Evolutionary conservation across 225 moss, liverwort and hornwort species (phyloP), one percentile per base, ranked within the genome.

Genomic region (Pseudoscleropodium purum): DNA sequence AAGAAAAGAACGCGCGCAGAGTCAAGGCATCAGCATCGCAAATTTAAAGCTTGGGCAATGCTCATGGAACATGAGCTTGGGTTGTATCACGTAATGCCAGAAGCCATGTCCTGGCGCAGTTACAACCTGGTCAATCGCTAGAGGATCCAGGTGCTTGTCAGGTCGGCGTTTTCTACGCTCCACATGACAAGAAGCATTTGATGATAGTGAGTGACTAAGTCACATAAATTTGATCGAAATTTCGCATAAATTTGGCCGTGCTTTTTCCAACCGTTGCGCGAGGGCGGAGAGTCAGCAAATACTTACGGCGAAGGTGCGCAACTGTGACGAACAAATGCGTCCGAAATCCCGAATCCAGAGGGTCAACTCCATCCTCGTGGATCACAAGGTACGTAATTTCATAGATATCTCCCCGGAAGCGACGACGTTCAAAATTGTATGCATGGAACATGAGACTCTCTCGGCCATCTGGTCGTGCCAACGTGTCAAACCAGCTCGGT

Each of bases 291-390:
- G 90, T 78, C 57, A 77, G 88, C 83, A 88, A 70, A 33, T 17
- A 57, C 56, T 80, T 80, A 43, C 75, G 10, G 31, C 69, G 87
- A 89, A 92, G 88, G 61, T 81, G 87, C 67, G 17, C 10, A 33
- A n/a, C 19, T 56, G 74, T 6, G 83, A 63, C 41, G 63, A 39
- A 39, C 86, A 9, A 72, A 66, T 60, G 43, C 57, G 36, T 82
- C 82, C 62, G 63, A 63, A 63, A 23, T 63, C 57, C 73, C 64
- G 34, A 33, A 57, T 83, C 18, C 30, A 3, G 73, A 51, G 88
- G 66, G 90, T 92, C 92, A 90, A 92, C 84, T 70, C 30, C 79
- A 11, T 61, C 84, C 67, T 59, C 92, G 51, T 80, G 88, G 83
- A 80, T 65, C 86, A 43, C 90, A 68, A 60, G 88, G 83, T 43